Evolutionary conservation across 441 rosid genomes (phyloP).

Genomic region (Populus hybrid): DNA sequence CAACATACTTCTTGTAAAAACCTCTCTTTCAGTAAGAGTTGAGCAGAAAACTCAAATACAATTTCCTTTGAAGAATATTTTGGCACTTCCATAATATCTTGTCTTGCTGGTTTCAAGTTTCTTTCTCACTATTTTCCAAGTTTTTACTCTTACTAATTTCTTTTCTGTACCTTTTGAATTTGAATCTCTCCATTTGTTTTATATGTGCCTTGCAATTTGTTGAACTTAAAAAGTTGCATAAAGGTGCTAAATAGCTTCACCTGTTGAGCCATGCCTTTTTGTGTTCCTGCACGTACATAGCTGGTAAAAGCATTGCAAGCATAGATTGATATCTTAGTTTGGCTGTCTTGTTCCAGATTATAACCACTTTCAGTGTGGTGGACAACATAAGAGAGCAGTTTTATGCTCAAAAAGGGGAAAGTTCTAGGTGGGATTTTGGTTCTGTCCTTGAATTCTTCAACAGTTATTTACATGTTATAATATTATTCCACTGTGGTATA

Average conservation of each 20-base stretch:
- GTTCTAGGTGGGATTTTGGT: constrained; percentile 47
- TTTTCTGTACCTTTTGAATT: not conserved
- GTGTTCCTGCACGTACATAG: not conserved
- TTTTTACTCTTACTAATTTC: not conserved
- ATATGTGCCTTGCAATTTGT: not conserved
- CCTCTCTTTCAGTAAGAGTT: not conserved
- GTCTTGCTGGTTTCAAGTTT: not conserved
- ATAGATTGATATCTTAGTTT: constrained; percentile 2
- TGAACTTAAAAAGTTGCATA: too few species aligned
- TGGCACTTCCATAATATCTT: not conserved
- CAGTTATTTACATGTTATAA: not conserved
- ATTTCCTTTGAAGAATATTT: not conserved
- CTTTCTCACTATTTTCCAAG: too few species aligned
- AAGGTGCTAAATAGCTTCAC: too few species aligned
- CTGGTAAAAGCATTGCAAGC: not conserved
- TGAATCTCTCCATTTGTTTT: not conserved
- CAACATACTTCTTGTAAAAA: not conserved
- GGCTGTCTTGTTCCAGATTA: constrained; percentile 51
- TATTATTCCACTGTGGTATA: not conserved
- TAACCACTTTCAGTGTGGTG: constrained; percentile 88
- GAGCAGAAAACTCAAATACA: not conserved
- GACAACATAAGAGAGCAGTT: constrained; percentile 89
- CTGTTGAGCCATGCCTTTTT: not conserved
- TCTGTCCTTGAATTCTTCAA: not conserved
- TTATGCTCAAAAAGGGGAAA: constrained; percentile 49